Percentiles rank a stretch among this genome's conserved stretches.
phyloP scores from a whole-genome alignment of 495 filamentous ascomycete genomes.

The Xylaria intraflava region DNA sequence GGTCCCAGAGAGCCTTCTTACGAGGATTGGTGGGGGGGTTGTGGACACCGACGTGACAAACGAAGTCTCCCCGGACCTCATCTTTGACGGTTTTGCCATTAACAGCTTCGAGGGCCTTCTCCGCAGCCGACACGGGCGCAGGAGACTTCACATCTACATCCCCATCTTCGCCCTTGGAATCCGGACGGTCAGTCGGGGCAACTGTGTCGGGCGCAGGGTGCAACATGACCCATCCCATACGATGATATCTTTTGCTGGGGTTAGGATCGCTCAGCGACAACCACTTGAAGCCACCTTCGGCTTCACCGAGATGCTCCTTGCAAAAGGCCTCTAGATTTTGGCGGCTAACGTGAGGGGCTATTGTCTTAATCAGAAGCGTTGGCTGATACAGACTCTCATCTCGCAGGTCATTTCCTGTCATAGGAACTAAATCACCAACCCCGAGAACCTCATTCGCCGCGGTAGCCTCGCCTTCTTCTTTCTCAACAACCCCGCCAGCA shows the following conservation, averaged over 20 bases:
- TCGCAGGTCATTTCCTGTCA: constrained; percentile 68
- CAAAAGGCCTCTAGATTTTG: constrained; percentile 86
- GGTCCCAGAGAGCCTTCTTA: constrained; percentile 96
- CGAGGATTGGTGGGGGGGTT: constrained; percentile 75
- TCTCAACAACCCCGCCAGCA: constrained; percentile 77
- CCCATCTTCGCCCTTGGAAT: constrained; percentile 52
- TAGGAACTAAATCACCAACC: constrained; percentile 79
- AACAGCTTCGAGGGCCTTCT: constrained; percentile 82
- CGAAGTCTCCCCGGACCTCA: constrained; percentile 86
- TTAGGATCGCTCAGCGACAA: constrained; percentile 93
- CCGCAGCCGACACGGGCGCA: constrained; percentile 51
- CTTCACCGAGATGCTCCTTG: constrained; percentile 82
- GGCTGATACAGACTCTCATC: constrained; percentile 81
- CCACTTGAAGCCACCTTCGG: constrained; percentile 83
- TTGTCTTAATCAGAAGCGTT: constrained; percentile 93
- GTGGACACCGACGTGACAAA: constrained; percentile 94
- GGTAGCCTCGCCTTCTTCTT: constrained; percentile 88
- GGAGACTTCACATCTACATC: constrained; percentile 30
- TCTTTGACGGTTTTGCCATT: constrained; percentile 97
- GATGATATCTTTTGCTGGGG: constrained; percentile 90
- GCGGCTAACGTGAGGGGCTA: constrained; percentile 94
- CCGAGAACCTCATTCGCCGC: constrained; percentile 87
- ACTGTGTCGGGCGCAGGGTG: constrained; percentile 64
- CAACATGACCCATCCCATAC: constrained; percentile 98
- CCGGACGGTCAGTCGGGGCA: constrained; percentile 55